These are phyloP conservation scores for Hordeum marinum DNA, from an alignment of 176 grass and related monocot genomes.

Conservation along the genomic window DNA sequence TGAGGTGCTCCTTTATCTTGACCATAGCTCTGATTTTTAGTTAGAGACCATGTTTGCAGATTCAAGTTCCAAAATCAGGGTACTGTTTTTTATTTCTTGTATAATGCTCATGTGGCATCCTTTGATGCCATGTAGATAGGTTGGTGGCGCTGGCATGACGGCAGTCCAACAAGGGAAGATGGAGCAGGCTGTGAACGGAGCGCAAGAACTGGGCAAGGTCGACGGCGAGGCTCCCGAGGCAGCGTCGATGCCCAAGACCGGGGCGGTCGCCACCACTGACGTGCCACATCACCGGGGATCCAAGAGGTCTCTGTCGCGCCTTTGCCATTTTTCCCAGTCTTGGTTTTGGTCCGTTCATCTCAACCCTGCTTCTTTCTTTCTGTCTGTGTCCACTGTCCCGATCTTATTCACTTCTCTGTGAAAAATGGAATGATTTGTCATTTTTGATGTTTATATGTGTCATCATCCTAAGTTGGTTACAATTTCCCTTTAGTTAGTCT, in stretches of 20 bases:
- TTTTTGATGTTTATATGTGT: too few species aligned
- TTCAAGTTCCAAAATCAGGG: too few species aligned
- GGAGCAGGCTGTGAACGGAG: slow-evolving; percentile 2
- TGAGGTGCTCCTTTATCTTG: too few species aligned
- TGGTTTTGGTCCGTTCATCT: not conserved
- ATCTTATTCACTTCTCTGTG: too few species aligned
- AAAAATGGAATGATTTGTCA: too few species aligned
- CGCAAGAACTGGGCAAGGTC: not conserved
- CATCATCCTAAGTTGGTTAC: too few species aligned
- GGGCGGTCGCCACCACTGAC: not conserved
- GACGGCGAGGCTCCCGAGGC: not conserved
- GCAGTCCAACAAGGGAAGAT: not conserved
- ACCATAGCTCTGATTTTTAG: too few species aligned
- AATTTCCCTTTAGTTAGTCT: too few species aligned
- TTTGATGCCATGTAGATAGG: not conserved
- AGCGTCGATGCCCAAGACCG: slow-evolving; percentile 1
- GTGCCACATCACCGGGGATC: slow-evolving; percentile 50
- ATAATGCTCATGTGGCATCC: slow-evolving; percentile 13
- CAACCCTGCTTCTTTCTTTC: not conserved
- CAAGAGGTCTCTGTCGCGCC: slow-evolving; percentile 38
- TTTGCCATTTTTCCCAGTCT: not conserved
- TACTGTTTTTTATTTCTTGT: too few species aligned
- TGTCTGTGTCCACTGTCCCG: not conserved
- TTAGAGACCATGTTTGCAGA: too few species aligned
- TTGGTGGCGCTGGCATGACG: not conserved